These are phyloP conservation scores for Gymnopilus dilepis DNA, from an alignment of 768 basidiomycete species.

Conservation along the genomic window DNA sequence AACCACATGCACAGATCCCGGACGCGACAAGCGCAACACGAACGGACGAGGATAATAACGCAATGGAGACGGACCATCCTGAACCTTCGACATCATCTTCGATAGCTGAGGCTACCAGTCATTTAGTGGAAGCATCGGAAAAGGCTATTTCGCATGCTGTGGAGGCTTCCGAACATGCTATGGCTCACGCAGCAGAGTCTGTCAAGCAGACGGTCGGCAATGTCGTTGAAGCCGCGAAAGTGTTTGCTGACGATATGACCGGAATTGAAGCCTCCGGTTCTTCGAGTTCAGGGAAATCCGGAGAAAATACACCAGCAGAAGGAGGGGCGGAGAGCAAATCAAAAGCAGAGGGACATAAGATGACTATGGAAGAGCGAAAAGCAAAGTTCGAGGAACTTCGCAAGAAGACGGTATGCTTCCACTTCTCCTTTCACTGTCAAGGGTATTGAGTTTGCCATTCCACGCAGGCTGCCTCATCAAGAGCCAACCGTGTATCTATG, in stretches of 20 bases:
- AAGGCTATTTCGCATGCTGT: conserved; percentile 24
- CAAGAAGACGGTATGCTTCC: conserved; percentile 76
- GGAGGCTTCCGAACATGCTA: conserved; percentile 19
- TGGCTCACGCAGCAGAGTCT: conserved; percentile 23
- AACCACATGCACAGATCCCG: conserved; percentile 5
- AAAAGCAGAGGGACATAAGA: conserved; percentile 30
- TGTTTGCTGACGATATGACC: conserved; percentile 35
- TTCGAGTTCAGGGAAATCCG: conserved; percentile 19
- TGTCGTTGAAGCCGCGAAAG: conserved; percentile 33
- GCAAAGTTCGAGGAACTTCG: conserved; percentile 79
- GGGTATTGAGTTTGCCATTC: not conserved
- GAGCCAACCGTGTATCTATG: conserved; percentile 85
- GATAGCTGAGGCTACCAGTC: conserved; percentile 12
- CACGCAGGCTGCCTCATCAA: conserved; percentile 71
- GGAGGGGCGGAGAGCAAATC: conserved; percentile 31
- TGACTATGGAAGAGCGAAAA: conserved; percentile 75
- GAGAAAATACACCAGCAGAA: conserved; percentile 21
- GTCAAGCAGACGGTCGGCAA: conserved; percentile 27
- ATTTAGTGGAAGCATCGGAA: conserved; percentile 21
- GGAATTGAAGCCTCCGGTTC: conserved; percentile 29
- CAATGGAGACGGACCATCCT: conserved; percentile 29
- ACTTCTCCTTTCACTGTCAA: not conserved
- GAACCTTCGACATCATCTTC: conserved; percentile 26
- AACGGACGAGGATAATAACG: conserved; percentile 19
- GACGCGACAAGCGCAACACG: conserved; percentile 15